Base-by-base conservation (phyloP, 352 stramenopile genomes). In the Elongisporangium prolatum region DNA sequence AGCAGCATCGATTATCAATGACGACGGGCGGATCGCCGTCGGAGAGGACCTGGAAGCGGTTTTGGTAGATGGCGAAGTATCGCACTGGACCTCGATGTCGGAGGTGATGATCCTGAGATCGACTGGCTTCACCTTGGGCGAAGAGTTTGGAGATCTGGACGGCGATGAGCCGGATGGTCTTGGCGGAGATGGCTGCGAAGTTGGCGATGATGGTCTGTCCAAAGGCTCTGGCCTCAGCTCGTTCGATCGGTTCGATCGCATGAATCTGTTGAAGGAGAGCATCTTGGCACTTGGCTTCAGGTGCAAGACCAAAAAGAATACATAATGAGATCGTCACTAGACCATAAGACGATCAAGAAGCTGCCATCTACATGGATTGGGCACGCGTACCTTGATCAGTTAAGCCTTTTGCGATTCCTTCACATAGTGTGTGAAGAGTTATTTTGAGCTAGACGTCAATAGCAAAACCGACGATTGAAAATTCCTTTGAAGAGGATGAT, bases 71-170 rank as follows among this genome's bases (percentile, higher is more conserved):
- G 48, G 21, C 1, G 48, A n/a, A 52, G 4, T 25, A 6, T 52
- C 21, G 48, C 48, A 21, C 18, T 24, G 18, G 18, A 52, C 48
- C 18, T 52, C 48, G 18, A 24, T 52, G 18, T 52, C 48, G 48
- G 48, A 24, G 4, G 21, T 52, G 11, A 25, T 52, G 13, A 24
- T 52, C 18, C 18, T 8, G 18, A 24, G 48, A 52, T 52, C 48
- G 3, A 21, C 14, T n/a, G 56, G 61, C 44, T 67, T 63, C 49
- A 67, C 50, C 48, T 67, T 67, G 1, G 61, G 61, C 2, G 56
- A 64, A 8, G 21, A 52, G 11, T 67, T 67, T 4, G 21, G 16
- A 4, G 38, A 40, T 55, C 63, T 67, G 20, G 47, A 57, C 6
- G 61, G 44, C n/a, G 50, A 60, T 40, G 28, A 40, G 28, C 28